These are phyloP conservation scores for Pythium angustatum DNA, from an alignment of 352 stramenopile species.

Conservation along the genomic window DNA sequence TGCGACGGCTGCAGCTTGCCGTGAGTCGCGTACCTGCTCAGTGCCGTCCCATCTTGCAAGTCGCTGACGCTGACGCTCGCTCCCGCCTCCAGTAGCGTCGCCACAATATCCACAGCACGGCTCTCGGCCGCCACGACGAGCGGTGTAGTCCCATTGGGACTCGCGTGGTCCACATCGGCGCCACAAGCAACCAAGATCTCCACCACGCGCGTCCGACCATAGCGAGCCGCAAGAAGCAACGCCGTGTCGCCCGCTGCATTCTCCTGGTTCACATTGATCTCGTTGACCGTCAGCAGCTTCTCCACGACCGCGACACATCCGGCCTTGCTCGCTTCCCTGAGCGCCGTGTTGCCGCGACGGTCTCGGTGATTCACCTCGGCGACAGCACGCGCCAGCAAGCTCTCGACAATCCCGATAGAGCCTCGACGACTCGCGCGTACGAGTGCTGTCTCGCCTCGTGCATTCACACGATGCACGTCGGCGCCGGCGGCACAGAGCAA, in stretches of 20 bases:
- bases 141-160: background rate
- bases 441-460: background rate
- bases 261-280: background rate
- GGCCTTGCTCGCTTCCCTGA: background rate
- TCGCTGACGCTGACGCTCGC: no score
- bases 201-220: background rate
- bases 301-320: background rate
- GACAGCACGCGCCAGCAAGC: background rate
- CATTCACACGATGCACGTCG: background rate
- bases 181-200: background rate
- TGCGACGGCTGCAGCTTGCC: no score
- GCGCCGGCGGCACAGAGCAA: background rate
- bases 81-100: background rate
- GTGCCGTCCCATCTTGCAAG: no score
- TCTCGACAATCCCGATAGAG: background rate
- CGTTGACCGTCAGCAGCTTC: background rate
- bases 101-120: background rate
- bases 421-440: background rate
- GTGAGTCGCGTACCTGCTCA: no score
- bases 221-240: background rate
- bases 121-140: background rate
- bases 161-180: background rate
- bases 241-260: no score
- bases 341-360: background rate
- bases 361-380: background rate